Base-by-base conservation (phyloP, 2,329 filamentous ascomycete species). In the Gliomastix tumulicola region DNA sequence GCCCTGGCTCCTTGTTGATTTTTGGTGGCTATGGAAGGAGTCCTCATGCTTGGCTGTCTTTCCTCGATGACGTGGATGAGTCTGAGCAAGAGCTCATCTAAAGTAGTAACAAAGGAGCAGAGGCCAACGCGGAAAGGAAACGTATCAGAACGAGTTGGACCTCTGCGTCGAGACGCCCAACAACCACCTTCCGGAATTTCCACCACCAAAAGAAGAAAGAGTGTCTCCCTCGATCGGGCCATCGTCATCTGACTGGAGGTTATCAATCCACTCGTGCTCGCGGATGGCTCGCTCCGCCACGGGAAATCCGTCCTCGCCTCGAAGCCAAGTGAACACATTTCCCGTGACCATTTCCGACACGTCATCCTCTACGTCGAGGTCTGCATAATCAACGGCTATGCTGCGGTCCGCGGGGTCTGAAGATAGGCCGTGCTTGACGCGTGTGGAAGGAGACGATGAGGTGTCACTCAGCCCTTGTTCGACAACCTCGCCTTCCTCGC, bases 301-400 rank as follows among this genome's bases (percentile, higher is more conserved):
- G 10, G 51, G 49, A 41, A 53, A 56, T 3, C 51, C 49, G 11
- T 48, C 46, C 4, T 48, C 36, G 20, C 44, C 47, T 20, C 49
- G 49, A 11, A 56, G 47, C 47, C 49, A 55, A 19, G 44, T 49
- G 22, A 55, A 55, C 30, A 54, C 45, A 21, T 55, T 53, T 15
- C 45, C 42, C 4, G 48, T 55, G 8, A 50, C 46, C 43, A 47
- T 46, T 45, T 50, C 30, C 30, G 30, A 31, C 5, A 31, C 30
- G 11, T 31, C 30, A 31, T 31, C 30, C 18, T 31, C 30, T 13
- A 31, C 12, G 16, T 31, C 30, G 13, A 31, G 12, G 12, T 7
- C 16, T 4, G 11, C 30, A 31, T 31, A 31, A 31, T 17, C 13
- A 17, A 31, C 30, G 30, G 16, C 18, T 10, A 31, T 42, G 38